phyloP scores from a whole-genome alignment of 2,329 filamentous ascomycete genomes.

The Neonectria neomacrospora region DNA sequence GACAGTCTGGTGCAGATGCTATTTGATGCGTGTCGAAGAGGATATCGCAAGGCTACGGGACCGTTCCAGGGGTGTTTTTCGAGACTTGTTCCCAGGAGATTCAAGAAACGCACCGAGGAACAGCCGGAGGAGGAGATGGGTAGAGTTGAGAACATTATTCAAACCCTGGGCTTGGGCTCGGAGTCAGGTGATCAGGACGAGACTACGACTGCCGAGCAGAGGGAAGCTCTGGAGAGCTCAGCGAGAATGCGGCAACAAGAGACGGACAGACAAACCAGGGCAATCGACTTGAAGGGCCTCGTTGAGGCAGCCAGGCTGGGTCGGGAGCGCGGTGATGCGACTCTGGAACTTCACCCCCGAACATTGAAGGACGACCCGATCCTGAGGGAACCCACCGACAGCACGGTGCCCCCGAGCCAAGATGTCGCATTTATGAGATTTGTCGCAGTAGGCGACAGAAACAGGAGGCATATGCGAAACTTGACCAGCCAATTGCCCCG shows the following conservation, averaged over 20 bases:
- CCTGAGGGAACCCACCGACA: conserved; percentile 44
- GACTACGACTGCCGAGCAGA: conserved; percentile 39
- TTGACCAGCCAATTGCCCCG: conserved; percentile 3
- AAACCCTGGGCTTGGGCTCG: conserved; percentile 34
- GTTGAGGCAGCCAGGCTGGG: conserved; percentile 48
- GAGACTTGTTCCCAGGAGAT: conserved; percentile 37
- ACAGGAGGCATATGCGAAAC: conserved; percentile 14
- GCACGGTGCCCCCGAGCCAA: conserved; percentile 54
- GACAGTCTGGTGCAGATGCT: conserved; percentile 48
- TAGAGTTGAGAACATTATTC: conserved; percentile 39
- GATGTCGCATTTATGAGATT: conserved; percentile 49
- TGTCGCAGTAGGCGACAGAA: conserved; percentile 32
- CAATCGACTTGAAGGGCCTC: conserved; percentile 47
- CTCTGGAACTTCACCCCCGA: conserved; percentile 54
- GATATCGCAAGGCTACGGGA: conserved; percentile 30
- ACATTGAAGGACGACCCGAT: conserved; percentile 55
- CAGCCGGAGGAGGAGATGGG: conserved; percentile 39
- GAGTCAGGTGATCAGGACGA: conserved; percentile 33
- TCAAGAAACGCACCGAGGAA: conserved; percentile 37
- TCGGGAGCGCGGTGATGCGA: conserved; percentile 40
- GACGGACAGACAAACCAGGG: conserved; percentile 31
- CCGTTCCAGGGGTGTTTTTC: conserved; percentile 39
- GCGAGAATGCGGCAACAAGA: conserved; percentile 32
- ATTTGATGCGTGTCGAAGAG: conserved; percentile 41
- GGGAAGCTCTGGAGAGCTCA: conserved; percentile 38